phyloP scores from a whole-genome alignment of 176 grass and related monocot species.

The Oryza meyeriana region DNA sequence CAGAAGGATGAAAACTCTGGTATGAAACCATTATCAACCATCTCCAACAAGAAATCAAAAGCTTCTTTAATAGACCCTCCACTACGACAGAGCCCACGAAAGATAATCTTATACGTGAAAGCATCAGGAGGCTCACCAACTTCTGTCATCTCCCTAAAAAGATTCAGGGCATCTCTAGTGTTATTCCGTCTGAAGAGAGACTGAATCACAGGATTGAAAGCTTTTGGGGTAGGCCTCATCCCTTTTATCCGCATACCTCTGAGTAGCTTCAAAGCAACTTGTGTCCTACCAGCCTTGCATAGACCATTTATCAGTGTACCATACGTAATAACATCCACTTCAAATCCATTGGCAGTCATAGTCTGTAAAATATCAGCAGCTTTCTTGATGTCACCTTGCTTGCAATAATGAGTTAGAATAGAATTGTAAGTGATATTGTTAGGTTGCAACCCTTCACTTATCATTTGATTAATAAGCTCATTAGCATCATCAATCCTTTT shows the following conservation, averaged over 20 bases:
- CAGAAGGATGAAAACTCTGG: conserved; percentile 77
- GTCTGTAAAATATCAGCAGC: conserved; percentile 70
- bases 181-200: conserved; percentile 64
- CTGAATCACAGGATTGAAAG: conserved; percentile 76
- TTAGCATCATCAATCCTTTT: conserved; percentile 72
- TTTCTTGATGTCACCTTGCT: conserved; percentile 78
- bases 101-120: conserved; percentile 75
- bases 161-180: conserved; percentile 58
- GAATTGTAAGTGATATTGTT: conserved; percentile 87
- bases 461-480: conserved; percentile 76
- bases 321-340: conserved; percentile 79
- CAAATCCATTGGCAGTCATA: conserved; percentile 78
- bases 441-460: conserved; percentile 63
- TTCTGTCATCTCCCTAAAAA: conserved; percentile 80
- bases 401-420: conserved; percentile 87
- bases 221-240: conserved; percentile 66
- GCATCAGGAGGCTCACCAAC: conserved; percentile 79
- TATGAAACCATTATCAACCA: conserved; percentile 65
- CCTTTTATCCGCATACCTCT: conserved; percentile 76
- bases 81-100: conserved; percentile 68
- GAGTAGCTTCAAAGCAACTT: conserved; percentile 79
- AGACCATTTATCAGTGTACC: conserved; percentile 73
- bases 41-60: conserved; percentile 83
- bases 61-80: conserved; percentile 81
- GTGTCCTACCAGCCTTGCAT: conserved; percentile 78